Evolutionary conservation across 768 basidiomycete genomes (phyloP).

Genomic region (Strobilomyces echinocephalus): DNA sequence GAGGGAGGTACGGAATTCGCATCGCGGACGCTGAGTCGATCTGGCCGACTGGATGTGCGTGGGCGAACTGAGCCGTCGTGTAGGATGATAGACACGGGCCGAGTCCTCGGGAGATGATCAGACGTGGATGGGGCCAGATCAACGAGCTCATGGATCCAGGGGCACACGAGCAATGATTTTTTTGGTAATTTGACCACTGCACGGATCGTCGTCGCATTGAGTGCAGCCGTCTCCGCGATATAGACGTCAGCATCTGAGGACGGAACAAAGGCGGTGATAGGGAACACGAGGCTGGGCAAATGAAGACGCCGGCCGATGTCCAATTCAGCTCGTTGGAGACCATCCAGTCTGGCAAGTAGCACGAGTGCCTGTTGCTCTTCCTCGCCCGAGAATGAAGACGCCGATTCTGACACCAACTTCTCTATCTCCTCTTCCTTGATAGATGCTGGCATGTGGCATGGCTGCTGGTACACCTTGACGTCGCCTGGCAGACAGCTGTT

Average conservation of each 20-base stretch:
- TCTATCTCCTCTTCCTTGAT: neutral
- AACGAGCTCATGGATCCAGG: conserved; percentile 11
- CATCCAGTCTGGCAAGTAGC: neutral
- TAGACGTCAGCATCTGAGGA: neutral
- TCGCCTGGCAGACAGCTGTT: conserved; percentile 1
- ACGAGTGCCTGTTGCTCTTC: neutral
- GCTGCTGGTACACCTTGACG: neutral
- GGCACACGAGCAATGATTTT: conserved; percentile 3
- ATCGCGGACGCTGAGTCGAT: no score
- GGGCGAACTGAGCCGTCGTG: no score
- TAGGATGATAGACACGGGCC: no score
- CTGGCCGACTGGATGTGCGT: no score
- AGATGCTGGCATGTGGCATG: neutral
- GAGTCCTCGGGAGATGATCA: no score
- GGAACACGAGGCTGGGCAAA: conserved; percentile 2
- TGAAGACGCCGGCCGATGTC: neutral
- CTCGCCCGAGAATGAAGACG: neutral
- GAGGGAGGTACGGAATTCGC: no score
- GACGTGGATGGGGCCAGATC: neutral
- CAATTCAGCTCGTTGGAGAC: neutral
- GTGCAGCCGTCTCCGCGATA: neutral
- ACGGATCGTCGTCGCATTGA: neutral
- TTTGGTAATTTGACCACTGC: neutral
- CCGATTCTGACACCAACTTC: neutral
- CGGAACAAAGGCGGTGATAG: neutral